Evolutionary conservation across 1,284 basidiomycete genomes (phyloP), one percentile per base, ranked within the genome.

Genomic region (Tylopilus orsonianus): DNA sequence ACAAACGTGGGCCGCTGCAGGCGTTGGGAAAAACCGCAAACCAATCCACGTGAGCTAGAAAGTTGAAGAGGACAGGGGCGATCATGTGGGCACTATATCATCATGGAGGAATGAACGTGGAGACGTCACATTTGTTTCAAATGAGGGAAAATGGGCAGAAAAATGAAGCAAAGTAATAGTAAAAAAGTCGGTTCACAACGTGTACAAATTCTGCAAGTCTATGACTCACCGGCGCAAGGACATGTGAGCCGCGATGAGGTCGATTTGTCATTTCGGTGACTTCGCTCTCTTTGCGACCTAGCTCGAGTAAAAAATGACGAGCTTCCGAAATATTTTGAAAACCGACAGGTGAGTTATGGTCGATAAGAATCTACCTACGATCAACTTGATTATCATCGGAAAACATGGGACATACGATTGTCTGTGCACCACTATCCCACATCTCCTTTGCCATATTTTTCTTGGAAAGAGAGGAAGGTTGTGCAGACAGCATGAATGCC

Each of bases 341-440:
- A 0, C 93, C 93, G 30, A 77, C 73, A 18, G 75, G 75, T 2
- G 85, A 88, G 37, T 83, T 87, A 46, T 91, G 85, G 65, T 99
- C 96, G 51, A 98, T 86, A 34, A 99, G 72, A 46, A 97, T 75
- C 84, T 93, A 33, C 30, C 19, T 26, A 57, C 20, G 26, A 44
- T 59, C 30, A 55, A 46, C 22, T 41, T 19, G 6, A 14, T 46
- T 24, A 56, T 56, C 44, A 53, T 47, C 33, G 48, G 42, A 58
- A 54, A 54, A 52, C 60, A 23, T 45, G 23, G 33, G 14, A 61
- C 76, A 56, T 59, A 91, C 88, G 42, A 94, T 82, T 13, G 83
- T 79, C 58, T 87, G 80, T 27, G 93, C 93, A 26, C 89, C 90
- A 56, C 89, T 92, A 41, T 90, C 78, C 93, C 93, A 97, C 78